Evolutionary conservation across 2,329 filamentous ascomycete genomes (phyloP).

Genomic region (Sporothrix dimorphospora): DNA sequence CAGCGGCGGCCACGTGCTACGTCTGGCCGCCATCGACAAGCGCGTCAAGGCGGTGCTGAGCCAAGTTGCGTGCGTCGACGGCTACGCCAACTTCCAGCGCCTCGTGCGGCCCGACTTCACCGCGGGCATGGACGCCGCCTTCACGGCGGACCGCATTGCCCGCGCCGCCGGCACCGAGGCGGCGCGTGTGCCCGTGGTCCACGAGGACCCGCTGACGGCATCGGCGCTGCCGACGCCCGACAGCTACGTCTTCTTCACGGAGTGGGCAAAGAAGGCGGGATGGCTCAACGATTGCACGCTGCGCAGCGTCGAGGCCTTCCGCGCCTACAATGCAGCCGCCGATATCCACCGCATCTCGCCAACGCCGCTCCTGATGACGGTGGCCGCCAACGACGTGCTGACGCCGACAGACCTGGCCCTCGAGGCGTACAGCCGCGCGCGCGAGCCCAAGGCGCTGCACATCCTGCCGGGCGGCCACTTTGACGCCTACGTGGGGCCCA

Average conservation of each 20-base stretch:
- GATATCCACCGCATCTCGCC: too few relatives aligned
- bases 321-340: constrained; percentile 21
- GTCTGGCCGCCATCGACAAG: constrained; percentile 44
- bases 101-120: constrained; percentile 42
- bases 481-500: constrained; percentile 39
- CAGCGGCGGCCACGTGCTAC: constrained; percentile 46
- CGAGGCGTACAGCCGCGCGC: constrained; percentile 42
- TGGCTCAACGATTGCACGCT: constrained; percentile 38
- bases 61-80: constrained; percentile 45
- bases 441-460: constrained; percentile 46
- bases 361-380: too few relatives aligned
- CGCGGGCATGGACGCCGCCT: constrained; percentile 2
- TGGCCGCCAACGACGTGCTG: constrained; percentile 32
- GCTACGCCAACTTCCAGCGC: constrained; percentile 41
- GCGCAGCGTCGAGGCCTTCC: too few relatives aligned
- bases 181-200: too few relatives aligned
- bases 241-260: too few relatives aligned
- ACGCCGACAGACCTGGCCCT: constrained; percentile 43
- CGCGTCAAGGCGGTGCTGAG: constrained; percentile 46
- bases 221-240: too few relatives aligned
- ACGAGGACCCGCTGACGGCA: too few relatives aligned
- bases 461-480: constrained; percentile 47
- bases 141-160: too few relatives aligned
- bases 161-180: too few relatives aligned
- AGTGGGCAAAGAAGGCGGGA: constrained; percentile 40